Evolutionary conservation across 345 rosid species (phyloP).

Genomic region (Hibiscus mutabilis): DNA sequence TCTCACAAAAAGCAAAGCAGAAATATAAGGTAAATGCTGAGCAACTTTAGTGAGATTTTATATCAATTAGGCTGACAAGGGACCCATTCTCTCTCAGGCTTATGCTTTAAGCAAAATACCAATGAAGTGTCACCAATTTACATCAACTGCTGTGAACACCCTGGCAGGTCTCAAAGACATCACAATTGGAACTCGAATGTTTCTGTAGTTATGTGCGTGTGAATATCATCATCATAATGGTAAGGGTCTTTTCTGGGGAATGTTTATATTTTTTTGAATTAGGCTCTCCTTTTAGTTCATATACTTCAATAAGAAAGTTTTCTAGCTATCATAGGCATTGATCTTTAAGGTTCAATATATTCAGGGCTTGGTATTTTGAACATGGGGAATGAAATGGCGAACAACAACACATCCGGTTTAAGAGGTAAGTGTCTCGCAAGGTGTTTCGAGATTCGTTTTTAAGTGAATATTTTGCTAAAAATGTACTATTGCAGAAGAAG

Average conservation of each 20-base stretch:
- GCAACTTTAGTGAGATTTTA: too few species aligned
- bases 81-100: slow-evolving; percentile 19
- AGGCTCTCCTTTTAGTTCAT: slow-evolving; percentile 14
- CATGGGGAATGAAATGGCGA: slow-evolving; percentile 64
- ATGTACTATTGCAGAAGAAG: slow-evolving; percentile 24
- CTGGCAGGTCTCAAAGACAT: slow-evolving; percentile 25
- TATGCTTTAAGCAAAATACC: slow-evolving; percentile 35
- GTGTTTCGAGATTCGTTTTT: neutral
- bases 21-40: neutral
- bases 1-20: slow-evolving; percentile 1
- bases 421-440: slow-evolving; percentile 30
- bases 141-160: slow-evolving; percentile 19
- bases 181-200: slow-evolving; percentile 19
- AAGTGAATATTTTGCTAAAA: neutral
- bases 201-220: slow-evolving; percentile 18
- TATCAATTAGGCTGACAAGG: too few species aligned
- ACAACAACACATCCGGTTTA: slow-evolving; percentile 45
- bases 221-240: slow-evolving; percentile 35
- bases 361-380: slow-evolving; percentile 31
- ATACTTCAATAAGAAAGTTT: slow-evolving; percentile 12
- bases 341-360: slow-evolving; percentile 25
- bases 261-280: slow-evolving; percentile 5
- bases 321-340: slow-evolving; percentile 7
- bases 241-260: slow-evolving; percentile 9
- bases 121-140: slow-evolving; percentile 2